Evolutionary conservation across 2,329 filamentous ascomycete species (phyloP).

Genomic region (Teratosphaeria zuluensis): DNA sequence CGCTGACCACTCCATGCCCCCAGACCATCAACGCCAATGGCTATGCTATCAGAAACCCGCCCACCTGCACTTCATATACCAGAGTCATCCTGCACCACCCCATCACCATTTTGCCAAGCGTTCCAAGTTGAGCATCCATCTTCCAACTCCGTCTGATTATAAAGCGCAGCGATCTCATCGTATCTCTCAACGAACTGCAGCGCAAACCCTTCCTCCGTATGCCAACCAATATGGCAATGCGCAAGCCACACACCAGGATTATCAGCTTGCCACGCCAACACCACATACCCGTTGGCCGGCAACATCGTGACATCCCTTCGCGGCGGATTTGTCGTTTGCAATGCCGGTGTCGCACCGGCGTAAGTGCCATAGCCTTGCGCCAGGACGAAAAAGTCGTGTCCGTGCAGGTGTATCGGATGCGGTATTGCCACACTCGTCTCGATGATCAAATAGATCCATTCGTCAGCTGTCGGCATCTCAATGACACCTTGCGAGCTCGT

Average conservation of each 20-base stretch:
- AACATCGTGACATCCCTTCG: constrained; percentile 25
- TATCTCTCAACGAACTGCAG: constrained; percentile 6
- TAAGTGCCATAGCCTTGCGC: constrained; percentile 28
- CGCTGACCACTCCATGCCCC: neutral
- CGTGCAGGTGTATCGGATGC: constrained; percentile 34
- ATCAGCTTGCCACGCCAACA: constrained; percentile 25
- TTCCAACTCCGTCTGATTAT: neutral
- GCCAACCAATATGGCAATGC: constrained; percentile 24
- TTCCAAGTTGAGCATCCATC: neutral
- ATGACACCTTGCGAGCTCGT: constrained; percentile 26
- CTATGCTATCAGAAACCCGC: neutral
- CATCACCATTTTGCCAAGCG: neutral
- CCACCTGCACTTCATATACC: neutral
- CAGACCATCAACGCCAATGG: neutral
- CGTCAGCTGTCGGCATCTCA: constrained; percentile 19
- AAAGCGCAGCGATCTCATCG: constrained; percentile 4
- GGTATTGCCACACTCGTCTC: constrained; percentile 26
- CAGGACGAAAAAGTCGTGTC: constrained; percentile 37
- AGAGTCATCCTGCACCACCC: neutral
- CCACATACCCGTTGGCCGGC: constrained; percentile 23
- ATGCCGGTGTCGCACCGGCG: constrained; percentile 17
- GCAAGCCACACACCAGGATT: constrained; percentile 25
- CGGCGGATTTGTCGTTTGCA: constrained; percentile 25
- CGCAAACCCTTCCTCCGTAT: constrained; percentile 11
- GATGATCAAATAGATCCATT: constrained; percentile 33